Conservation (phyloP, 148 eudicot genomes). For the Silene latifolia region DNA sequence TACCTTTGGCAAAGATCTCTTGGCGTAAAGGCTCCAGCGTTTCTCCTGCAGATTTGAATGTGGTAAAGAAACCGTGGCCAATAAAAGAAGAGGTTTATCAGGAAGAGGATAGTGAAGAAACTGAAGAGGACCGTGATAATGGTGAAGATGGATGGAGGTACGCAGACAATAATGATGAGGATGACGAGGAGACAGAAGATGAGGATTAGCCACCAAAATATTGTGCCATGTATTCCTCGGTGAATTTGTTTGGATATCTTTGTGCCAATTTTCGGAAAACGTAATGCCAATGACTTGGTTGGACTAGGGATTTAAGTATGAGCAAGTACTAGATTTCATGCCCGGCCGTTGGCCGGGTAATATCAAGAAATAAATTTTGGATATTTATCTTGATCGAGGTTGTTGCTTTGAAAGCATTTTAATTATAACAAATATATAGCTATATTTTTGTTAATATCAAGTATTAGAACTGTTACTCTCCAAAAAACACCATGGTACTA, state of each 20-base stretch:
- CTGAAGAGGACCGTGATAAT: constrained; percentile 84
- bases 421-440: too few species aligned
- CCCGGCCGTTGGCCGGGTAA: too few species aligned
- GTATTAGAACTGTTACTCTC: too few species aligned
- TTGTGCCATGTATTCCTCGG: constrained; percentile 6
- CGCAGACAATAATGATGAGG: constrained; percentile 64
- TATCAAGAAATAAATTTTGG: too few species aligned
- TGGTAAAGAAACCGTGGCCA: constrained; percentile 66
- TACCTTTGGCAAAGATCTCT: constrained; percentile 63
- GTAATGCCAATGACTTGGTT: not conserved
- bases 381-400: too few species aligned
- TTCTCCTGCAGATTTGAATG: constrained; percentile 41
- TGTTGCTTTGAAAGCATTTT: too few species aligned
- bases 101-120: constrained; percentile 96
- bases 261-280: not conserved
- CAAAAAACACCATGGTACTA: too few species aligned
- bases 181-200: constrained; percentile 87
- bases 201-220: constrained; percentile 48
- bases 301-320: not conserved
- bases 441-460: too few species aligned
- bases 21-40: constrained; percentile 42
- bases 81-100: constrained; percentile 55
- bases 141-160: constrained; percentile 75
- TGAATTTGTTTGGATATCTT: not conserved
- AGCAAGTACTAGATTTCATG: too few species aligned